Evolutionary conservation across 2,329 filamentous ascomycete species (phyloP).

Genomic region (Neocatenulostroma microsporum): DNA sequence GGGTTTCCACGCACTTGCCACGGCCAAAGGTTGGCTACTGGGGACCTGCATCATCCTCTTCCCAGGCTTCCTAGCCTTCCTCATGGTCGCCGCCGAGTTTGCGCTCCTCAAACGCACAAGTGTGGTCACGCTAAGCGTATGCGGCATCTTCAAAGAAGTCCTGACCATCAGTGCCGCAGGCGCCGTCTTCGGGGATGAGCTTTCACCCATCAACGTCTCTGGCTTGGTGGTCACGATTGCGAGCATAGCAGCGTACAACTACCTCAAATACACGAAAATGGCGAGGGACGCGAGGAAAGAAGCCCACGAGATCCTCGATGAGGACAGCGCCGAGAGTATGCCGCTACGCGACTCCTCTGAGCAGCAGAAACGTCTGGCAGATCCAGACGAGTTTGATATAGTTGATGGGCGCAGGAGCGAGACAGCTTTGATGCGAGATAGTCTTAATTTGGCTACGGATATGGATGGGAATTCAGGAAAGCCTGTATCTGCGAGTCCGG

Average conservation of each 20-base stretch:
- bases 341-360: conserved; percentile 8
- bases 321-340: conserved; percentile 31
- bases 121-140: conserved; percentile 92
- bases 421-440: conserved; percentile 10
- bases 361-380: no score
- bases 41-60: conserved; percentile 73
- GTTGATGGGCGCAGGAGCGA: conserved; percentile 9
- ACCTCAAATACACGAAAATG: conserved; percentile 89
- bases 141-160: conserved; percentile 98
- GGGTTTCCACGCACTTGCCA: conserved; percentile 57
- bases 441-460: conserved; percentile 5
- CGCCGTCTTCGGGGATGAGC: conserved; percentile 76
- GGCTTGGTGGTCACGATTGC: conserved; percentile 78
- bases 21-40: conserved; percentile 58
- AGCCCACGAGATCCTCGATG: conserved; percentile 34
- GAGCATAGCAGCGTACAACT: conserved; percentile 87
- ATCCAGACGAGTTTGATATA: conserved; percentile 10
- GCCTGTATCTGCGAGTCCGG: conserved; percentile 24
- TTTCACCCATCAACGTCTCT: conserved; percentile 79
- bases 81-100: conserved; percentile 96
- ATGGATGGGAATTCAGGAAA: conserved; percentile 4
- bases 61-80: conserved; percentile 82
- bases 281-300: conserved; percentile 58
- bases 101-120: conserved; percentile 89
- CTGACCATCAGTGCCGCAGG: conserved; percentile 88